Evolutionary conservation across 2,329 filamentous ascomycete genomes (phyloP), one percentile per base, ranked within the genome.

Genomic region (Aureobasidium pullulans): DNA sequence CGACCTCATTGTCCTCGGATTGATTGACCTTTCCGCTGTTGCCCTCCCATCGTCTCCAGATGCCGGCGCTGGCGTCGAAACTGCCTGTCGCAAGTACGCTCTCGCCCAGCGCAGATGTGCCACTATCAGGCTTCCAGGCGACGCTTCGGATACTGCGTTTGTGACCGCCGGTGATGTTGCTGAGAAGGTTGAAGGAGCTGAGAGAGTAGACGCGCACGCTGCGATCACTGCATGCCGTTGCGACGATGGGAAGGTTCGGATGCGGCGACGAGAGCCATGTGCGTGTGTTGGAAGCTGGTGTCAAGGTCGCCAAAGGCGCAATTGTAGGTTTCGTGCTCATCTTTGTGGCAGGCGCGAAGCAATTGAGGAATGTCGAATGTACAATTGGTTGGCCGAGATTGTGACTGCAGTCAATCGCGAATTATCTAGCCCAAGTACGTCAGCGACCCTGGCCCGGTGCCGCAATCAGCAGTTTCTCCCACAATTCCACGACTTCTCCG

Each of bases 121-220:
- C 62, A 0, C 64, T 67, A 10, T 81, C 80, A 0, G 92, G 91
- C 74, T 96, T 96, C 94, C 94, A 99, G 39, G 90, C 86, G 19
- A 86, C 84, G 52, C 85, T 84, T 59, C 94, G 84, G n/a, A 99
- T 85, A 66, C 88, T 94, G 60, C 94, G 88, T 66, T 90, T 89
- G 76, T 99, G 94, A 7, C 93, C 94, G 62, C 91, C 92, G 7
- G 86, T 85, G 58, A 97, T 85, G 19, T 82, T 83, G 68, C 87
- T 90, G 69, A 96, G 86, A 52, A 90, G 82, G 13, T 85, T 85
- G 70, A 95, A 89, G 59, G 87, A 88, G 37, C 83, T 83, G 52
- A 97, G 84, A 52, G 89, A 96, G 79, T 95, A 96, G 68, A 99
- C 82, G 62, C 90, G 92, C 60, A 94, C 89, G 39, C 86, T 86